Evolutionary conservation across 2,329 filamentous ascomycete genomes (phyloP).

Genomic region (Aspergillus bombycis): DNA sequence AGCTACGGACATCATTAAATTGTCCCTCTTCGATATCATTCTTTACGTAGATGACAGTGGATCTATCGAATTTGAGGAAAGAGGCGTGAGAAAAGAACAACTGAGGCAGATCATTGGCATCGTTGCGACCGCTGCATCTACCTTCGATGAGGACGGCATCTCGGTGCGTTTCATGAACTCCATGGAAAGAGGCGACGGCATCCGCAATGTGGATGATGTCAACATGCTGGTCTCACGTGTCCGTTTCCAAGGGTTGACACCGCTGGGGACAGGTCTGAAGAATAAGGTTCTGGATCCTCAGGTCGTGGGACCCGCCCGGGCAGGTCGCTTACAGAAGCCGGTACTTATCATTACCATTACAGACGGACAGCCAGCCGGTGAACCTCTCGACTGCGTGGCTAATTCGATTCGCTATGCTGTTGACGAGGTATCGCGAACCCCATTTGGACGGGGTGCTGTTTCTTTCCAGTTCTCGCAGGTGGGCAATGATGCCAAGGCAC

Average conservation of each 20-base stretch:
- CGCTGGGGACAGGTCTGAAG: constrained; percentile 65
- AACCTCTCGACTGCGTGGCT: constrained; percentile 59
- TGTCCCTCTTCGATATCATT: constrained; percentile 64
- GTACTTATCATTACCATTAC: constrained; percentile 68
- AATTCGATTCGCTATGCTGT: constrained; percentile 61
- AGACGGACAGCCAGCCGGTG: constrained; percentile 67
- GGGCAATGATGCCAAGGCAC: constrained; percentile 66
- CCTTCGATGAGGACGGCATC: constrained; percentile 72
- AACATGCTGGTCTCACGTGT: constrained; percentile 60
- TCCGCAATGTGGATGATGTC: constrained; percentile 61
- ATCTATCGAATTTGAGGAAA: constrained; percentile 70
- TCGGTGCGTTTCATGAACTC: constrained; percentile 73
- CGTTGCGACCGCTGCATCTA: constrained; percentile 65
- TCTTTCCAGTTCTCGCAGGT: constrained; percentile 72
- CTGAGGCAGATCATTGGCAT: constrained; percentile 65
- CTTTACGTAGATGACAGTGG: constrained; percentile 71
- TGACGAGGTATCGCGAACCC: constrained; percentile 53
- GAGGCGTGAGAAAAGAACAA: constrained; percentile 68
- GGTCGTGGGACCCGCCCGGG: constrained; percentile 56
- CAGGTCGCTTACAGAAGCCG: constrained; percentile 62
- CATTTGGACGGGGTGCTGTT: constrained; percentile 61
- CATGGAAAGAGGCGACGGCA: constrained; percentile 55
- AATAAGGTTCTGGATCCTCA: constrained; percentile 67
- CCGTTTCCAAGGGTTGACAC: constrained; percentile 67
- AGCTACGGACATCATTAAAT: constrained; percentile 65